A percentile compares a stretch with the other conserved stretches of the same genome.
Conservation (phyloP, 2,329 filamentous ascomycete genomes). For the Phyllosticta citriasiana region DNA sequence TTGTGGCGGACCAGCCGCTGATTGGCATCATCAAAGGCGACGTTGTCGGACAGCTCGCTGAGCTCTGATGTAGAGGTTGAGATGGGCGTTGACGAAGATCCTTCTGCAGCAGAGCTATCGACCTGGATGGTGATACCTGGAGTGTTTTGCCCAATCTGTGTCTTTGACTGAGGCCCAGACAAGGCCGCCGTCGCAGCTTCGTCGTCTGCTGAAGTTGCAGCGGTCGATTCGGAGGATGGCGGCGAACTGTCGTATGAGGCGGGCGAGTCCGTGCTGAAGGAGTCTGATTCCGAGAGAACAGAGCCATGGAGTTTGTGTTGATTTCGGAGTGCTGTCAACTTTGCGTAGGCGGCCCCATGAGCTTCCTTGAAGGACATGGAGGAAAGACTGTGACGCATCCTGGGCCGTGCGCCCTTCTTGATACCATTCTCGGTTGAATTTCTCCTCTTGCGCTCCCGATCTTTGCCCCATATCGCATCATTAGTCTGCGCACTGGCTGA, state of each 20-base stretch:
- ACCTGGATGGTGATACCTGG: conserved; percentile 19
- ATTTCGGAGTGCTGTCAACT: conserved; percentile 19
- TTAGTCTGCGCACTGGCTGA: background rate
- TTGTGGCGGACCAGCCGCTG: conserved; percentile 28
- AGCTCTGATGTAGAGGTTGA: conserved; percentile 21
- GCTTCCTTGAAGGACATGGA: background rate
- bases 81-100: background rate
- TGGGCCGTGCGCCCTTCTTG: background rate
- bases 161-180: conserved; percentile 14
- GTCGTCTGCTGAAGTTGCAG: conserved; percentile 29
- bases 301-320: conserved; percentile 23
- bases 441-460: background rate
- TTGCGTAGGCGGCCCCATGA: conserved; percentile 10
- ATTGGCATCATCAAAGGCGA: conserved; percentile 28
- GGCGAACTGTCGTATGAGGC: conserved; percentile 19
- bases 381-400: background rate
- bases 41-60: conserved; percentile 29
- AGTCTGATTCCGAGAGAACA: conserved; percentile 17
- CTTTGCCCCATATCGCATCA: background rate
- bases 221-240: conserved; percentile 26
- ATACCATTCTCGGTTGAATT: background rate
- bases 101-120: conserved; percentile 13
- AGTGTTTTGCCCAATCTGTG: conserved; percentile 12
- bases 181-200: conserved; percentile 1
- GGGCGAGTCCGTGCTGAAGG: conserved; percentile 3